A percentile compares a stretch with the other conserved stretches of the same genome.
These are phyloP conservation scores for Pythium periplocum DNA, from an alignment of 352 stramenopile species.

Conservation along the genomic window DNA sequence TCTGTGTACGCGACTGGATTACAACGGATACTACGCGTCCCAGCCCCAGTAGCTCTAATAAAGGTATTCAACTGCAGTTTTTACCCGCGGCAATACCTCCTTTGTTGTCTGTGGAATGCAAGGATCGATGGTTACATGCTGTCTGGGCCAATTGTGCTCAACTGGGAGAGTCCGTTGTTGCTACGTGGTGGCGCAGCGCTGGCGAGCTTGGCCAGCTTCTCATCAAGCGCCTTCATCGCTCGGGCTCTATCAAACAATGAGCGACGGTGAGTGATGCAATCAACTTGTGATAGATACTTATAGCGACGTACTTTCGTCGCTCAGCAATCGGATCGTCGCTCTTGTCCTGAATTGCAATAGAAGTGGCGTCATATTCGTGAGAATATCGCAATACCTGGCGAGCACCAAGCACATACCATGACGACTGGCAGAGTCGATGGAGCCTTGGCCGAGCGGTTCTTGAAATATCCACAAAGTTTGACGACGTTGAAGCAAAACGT, in stretches of 20 bases:
- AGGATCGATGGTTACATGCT: too few relatives aligned
- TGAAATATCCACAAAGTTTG: conserved; percentile 83
- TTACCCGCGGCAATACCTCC: too few relatives aligned
- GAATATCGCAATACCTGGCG: too few relatives aligned
- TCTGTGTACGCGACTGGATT: conserved; percentile 72
- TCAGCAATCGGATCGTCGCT: conserved; percentile 69
- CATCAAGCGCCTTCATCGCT: conserved; percentile 85
- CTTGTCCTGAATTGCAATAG: conserved; percentile 1
- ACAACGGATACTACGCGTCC: conserved; percentile 61
- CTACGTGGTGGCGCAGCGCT: neutral
- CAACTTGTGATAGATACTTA: neutral
- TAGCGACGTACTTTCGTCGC: conserved; percentile 70
- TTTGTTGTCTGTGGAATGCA: too few relatives aligned
- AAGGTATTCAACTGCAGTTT: too few relatives aligned
- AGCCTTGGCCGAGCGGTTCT: conserved; percentile 59
- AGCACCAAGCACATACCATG: conserved; percentile 22
- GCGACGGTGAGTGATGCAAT: neutral
- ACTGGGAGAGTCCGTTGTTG: too few relatives aligned
- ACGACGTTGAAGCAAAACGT: conserved; percentile 83
- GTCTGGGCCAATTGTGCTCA: too few relatives aligned
- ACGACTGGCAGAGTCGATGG: conserved; percentile 58
- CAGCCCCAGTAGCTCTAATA: too few relatives aligned
- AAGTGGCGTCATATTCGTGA: neutral
- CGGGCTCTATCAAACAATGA: conserved; percentile 40
- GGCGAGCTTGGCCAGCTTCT: conserved; percentile 83